These are phyloP conservation scores for Suillus lakei DNA, from an alignment of 768 basidiomycete genomes.

Conservation along the genomic window DNA sequence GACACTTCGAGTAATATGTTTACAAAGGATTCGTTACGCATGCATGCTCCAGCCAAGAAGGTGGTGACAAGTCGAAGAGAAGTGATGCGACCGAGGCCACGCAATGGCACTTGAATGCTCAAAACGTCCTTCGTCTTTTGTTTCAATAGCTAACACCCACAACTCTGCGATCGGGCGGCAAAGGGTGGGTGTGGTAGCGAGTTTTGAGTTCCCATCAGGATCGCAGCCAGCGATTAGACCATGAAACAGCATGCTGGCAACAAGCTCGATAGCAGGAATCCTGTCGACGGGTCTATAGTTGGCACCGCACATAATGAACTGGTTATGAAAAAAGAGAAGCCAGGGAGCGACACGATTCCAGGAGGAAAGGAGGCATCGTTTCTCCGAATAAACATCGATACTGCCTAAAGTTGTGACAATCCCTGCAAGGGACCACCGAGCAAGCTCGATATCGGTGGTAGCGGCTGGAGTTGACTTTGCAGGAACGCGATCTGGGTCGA, in stretches of 20 bases:
- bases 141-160: not conserved
- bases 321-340: conserved; percentile 1
- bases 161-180: not conserved
- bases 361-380: not conserved
- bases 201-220: not conserved
- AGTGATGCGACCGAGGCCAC: not conserved
- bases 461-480: not conserved
- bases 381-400: not conserved
- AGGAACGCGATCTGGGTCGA: conserved; percentile 4
- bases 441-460: conserved; percentile 5
- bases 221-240: not conserved
- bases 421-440: not conserved
- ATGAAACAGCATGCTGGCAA: not conserved
- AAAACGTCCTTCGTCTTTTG: not conserved
- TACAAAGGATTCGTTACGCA: not conserved
- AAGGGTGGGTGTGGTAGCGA: not conserved
- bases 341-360: not conserved
- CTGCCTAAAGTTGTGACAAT: not conserved
- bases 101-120: not conserved
- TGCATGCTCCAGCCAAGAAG: not conserved
- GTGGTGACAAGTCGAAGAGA: not conserved
- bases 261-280: not conserved
- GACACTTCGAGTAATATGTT: not conserved
- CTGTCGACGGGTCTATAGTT: not conserved
- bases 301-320: not conserved